A percentile compares a stretch with the other conserved stretches of the same genome.
Conservation (phyloP, 768 basidiomycete genomes). For the Lenzites betulinus region DNA sequence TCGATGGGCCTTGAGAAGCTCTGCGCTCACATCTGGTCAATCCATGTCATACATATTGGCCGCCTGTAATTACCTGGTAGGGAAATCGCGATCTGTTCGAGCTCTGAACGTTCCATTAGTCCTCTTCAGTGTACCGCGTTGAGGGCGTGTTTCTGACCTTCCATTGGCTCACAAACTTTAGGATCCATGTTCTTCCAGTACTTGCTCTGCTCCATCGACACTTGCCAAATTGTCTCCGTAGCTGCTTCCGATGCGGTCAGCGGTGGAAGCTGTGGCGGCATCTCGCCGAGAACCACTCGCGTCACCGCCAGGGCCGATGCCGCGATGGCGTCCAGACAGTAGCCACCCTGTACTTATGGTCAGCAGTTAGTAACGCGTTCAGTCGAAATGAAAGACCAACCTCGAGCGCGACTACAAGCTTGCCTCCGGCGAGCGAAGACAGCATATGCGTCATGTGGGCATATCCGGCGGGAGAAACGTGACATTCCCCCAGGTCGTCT, state of each 20-base stretch:
- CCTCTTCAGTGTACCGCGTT: neutral
- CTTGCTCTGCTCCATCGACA: slow-evolving; percentile 83
- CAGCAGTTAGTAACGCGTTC: neutral
- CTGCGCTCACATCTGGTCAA: slow-evolving; percentile 37
- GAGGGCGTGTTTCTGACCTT: too few species aligned
- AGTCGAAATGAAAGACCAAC: slow-evolving; percentile 43
- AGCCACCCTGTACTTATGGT: slow-evolving; percentile 72
- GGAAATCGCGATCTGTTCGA: slow-evolving; percentile 62
- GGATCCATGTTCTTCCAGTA: slow-evolving; percentile 90
- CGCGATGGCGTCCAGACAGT: slow-evolving; percentile 89
- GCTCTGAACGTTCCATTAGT: slow-evolving; percentile 41
- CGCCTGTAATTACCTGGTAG: slow-evolving; percentile 57
- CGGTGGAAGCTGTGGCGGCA: slow-evolving; percentile 73
- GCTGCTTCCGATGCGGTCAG: slow-evolving; percentile 77
- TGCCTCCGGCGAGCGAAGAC: slow-evolving; percentile 82
- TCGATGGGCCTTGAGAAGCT: slow-evolving; percentile 89
- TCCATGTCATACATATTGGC: neutral
- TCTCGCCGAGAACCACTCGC: slow-evolving; percentile 84
- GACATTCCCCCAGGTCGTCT: slow-evolving; percentile 88
- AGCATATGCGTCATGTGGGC: slow-evolving; percentile 99
- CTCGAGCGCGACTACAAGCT: slow-evolving; percentile 91
- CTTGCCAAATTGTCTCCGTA: slow-evolving; percentile 88
- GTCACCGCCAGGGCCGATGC: slow-evolving; percentile 86
- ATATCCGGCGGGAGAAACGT: slow-evolving; percentile 89
- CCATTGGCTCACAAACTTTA: slow-evolving; percentile 78